These are phyloP conservation scores for Lipomyces japonicus DNA, from an alignment of 805 yeast species.

Conservation along the genomic window DNA sequence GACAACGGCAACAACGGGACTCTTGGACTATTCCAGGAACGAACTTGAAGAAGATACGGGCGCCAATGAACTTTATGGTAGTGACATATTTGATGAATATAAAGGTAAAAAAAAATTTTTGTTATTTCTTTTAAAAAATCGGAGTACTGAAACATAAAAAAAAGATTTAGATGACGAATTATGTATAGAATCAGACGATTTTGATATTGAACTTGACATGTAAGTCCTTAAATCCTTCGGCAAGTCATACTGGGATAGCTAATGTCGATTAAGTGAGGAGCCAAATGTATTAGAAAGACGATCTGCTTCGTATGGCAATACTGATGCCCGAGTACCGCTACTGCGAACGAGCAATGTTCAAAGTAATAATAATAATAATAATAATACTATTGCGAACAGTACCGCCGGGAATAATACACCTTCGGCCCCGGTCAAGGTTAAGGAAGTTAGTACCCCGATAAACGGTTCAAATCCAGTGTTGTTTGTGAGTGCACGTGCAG, in stretches of 20 bases:
- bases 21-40: conserved; percentile 1
- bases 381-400: background rate
- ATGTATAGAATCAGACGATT: conserved; percentile 11
- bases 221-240: conserved; percentile 4
- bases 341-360: background rate
- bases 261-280: background rate
- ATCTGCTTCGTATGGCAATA: background rate
- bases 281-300: background rate
- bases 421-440: background rate
- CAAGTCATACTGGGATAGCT: background rate
- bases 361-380: background rate
- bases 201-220: conserved; percentile 11
- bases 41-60: conserved; percentile 1
- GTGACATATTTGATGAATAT: conserved; percentile 20
- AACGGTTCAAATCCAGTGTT: conserved; percentile 8
- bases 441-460: background rate
- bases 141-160: background rate
- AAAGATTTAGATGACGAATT: conserved; percentile 17
- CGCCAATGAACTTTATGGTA: conserved; percentile 18
- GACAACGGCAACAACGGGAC: background rate
- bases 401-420: background rate
- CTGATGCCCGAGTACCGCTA: background rate
- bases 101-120: conserved; percentile 7
- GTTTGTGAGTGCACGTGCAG: conserved; percentile 34
- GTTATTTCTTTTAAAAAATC: background rate